Evolutionary conservation across 495 filamentous ascomycete genomes (phyloP), one percentile per base, ranked within the genome.

Genomic region (Penicillium verhagenii): DNA sequence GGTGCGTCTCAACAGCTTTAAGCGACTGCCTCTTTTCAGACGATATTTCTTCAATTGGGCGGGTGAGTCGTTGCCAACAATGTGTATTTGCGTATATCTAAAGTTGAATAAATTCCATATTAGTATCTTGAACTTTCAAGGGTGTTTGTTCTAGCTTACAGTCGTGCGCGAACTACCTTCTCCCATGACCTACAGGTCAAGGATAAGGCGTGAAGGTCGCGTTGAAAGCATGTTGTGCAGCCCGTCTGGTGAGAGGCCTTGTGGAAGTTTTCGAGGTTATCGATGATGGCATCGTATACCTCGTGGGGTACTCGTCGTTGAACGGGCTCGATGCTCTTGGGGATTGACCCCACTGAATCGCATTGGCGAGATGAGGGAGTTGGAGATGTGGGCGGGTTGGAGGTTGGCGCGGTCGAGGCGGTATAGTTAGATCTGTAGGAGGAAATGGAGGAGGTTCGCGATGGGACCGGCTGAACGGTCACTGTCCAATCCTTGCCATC

Each of bases 151-250:
- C 10, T 4, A 77, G n/a, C 83, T 79, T 65, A 92, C 81, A 94
- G 68, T 57, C 78, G 76, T 50, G 75, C 75, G 54, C 83, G 76
- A 18, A 86, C 87, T 16, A 82, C 83, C 63, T 82, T 82, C 65
- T 88, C 75, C 78, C 88, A 87, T 33, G 84, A 81, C 46, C 83
- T 81, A 52, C 80, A 85, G 26, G 83, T 87, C 50, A 91, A 60
- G 33, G 85, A 82, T 26, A 91, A 76, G 47, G 81, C 78, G 59
- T 82, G 84, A 23, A 92, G 65, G 63, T 94, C 89, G 47, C 87
- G 82, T 74, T 90, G 85, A 69, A 85, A 90, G 70, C 90, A 92
- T 56, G 87, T 89, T 50, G 84, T 78, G 62, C 91, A 94, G 37
- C 76, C 74, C 26, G 61, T 64, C 55, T 73, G 73, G 25, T 66